Evolutionary conservation across 495 filamentous ascomycete genomes (phyloP).

Genomic region (Cairneyella variabilis): DNA sequence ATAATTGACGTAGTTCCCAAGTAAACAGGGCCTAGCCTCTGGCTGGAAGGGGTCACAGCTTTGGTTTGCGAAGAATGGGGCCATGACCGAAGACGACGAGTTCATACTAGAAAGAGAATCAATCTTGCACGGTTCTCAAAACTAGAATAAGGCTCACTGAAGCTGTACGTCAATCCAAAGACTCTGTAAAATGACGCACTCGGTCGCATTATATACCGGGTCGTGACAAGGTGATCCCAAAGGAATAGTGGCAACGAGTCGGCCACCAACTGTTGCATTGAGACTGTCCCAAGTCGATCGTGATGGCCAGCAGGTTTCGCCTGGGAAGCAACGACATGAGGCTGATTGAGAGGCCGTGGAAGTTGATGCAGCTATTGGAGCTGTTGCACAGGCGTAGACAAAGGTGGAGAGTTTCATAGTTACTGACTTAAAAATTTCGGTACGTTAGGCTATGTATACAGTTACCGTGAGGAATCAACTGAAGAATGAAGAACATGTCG

Average conservation of each 20-base stretch:
- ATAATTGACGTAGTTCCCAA: slow-evolving; percentile 57
- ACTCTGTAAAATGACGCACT: slow-evolving; percentile 11
- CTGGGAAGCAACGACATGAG: slow-evolving; percentile 10
- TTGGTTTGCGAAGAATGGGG: slow-evolving; percentile 42
- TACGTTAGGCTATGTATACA: no score
- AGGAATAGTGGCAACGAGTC: slow-evolving; percentile 47
- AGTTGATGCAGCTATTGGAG: no score
- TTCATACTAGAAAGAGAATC: slow-evolving; percentile 11
- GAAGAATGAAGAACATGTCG: no score
- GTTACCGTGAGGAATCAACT: no score
- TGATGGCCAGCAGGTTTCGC: slow-evolving; percentile 17
- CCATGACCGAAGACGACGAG: slow-evolving; percentile 38
- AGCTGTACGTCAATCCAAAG: neutral
- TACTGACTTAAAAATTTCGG: no score
- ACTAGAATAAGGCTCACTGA: slow-evolving; percentile 1
- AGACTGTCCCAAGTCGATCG: slow-evolving; percentile 1
- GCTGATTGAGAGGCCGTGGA: no score
- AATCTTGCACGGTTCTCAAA: neutral
- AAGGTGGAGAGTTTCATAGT: no score
- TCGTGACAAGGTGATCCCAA: slow-evolving; percentile 54
- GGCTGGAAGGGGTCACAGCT: slow-evolving; percentile 55
- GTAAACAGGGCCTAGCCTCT: slow-evolving; percentile 45
- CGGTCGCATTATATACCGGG: slow-evolving; percentile 16
- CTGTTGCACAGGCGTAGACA: no score
- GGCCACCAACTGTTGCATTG: slow-evolving; percentile 43